Percentiles rank a stretch among this genome's conserved stretches.
These are phyloP conservation scores for Starmerella etchellsii DNA, from an alignment of 805 yeast species.

Conservation along the genomic window DNA sequence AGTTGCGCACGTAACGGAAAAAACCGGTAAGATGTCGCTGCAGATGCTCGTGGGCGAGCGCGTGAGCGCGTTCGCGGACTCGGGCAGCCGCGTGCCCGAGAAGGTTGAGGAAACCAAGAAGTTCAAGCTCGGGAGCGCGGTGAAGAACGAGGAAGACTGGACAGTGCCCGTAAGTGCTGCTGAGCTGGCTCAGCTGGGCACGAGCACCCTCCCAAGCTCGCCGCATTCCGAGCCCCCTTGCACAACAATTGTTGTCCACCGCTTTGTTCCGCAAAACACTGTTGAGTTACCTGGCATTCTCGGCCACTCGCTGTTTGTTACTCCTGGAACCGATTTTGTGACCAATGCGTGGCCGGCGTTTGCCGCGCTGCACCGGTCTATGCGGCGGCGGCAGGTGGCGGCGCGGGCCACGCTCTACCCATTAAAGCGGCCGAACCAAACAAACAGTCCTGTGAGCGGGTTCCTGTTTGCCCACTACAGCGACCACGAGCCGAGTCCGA, in stretches of 20 bases:
- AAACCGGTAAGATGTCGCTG: slow-evolving; percentile 39
- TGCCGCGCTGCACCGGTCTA: slow-evolving; percentile 49
- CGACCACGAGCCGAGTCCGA: slow-evolving; percentile 1
- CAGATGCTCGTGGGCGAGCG: slow-evolving; percentile 31
- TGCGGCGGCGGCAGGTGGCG: slow-evolving; percentile 39
- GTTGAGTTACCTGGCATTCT: slow-evolving; percentile 32
- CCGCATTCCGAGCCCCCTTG: slow-evolving; percentile 23
- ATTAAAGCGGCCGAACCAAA: neutral
- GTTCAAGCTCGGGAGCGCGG: slow-evolving; percentile 3
- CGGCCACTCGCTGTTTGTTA: slow-evolving; percentile 46
- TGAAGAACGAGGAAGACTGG: slow-evolving; percentile 4
- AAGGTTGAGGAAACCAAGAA: neutral
- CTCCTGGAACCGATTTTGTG: slow-evolving; percentile 49
- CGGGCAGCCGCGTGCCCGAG: slow-evolving; percentile 8
- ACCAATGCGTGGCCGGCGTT: slow-evolving; percentile 56
- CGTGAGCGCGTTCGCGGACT: slow-evolving; percentile 3
- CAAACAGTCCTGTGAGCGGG: slow-evolving; percentile 30
- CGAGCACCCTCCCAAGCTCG: neutral
- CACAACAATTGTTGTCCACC: slow-evolving; percentile 24
- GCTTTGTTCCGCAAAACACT: slow-evolving; percentile 33
- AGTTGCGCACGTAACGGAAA: slow-evolving; percentile 32
- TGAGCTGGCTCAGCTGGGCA: slow-evolving; percentile 3
- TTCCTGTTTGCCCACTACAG: slow-evolving; percentile 9
- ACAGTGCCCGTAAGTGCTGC: slow-evolving; percentile 1
- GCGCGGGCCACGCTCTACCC: slow-evolving; percentile 37